Evolutionary conservation across 352 stramenopile genomes (phyloP), one percentile per base, ranked within the genome.

Genomic region (Blastocystis sp.): DNA sequence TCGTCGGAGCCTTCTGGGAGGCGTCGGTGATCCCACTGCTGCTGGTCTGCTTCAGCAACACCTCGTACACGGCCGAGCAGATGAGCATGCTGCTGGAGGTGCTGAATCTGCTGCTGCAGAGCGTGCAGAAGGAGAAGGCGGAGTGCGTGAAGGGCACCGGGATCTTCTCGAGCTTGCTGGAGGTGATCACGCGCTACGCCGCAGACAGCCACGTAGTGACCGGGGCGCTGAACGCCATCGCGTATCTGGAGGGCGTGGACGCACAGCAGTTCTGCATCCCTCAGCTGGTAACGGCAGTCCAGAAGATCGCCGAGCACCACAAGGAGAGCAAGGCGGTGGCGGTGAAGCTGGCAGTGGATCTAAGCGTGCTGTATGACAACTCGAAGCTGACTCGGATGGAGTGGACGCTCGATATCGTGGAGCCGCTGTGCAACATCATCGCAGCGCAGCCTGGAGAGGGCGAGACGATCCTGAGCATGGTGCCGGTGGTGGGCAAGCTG

Each of bases 31-130:
- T 84, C 6, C 15, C 73, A 34, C 26, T 47, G 50, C 45, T 84
- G 23, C 23, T 84, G 73, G 15, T 37, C 18, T 64, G 54, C 53
- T 84, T 66, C 50, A 41, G 4, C 8, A 68, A 84, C 37, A 37
- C 37, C 23, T 47, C 15, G 50, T 56, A 66, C 43, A 68, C 18
- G 34, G 34, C 73, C 20, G 15, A 26, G 53, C 73, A 84, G 50
- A 84, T 84, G 73, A 18, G 37, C 5, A 53, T 39, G 9, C 29
- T 84, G 73, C 43, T 41, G 56, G 54, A 63, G 29, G 68, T 68
- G n/a, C 50, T 84, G 13, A 26, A 45, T n/a, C 41, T 68, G 73
- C 50, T 84, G 73, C 29, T 84, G 73, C 64, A 84, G 73, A 53
- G 20, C 37, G 73, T 68, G 20, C 20, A 47, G 39, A 41, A 47